Percentiles rank a stretch among this genome's conserved stretches.
These are phyloP conservation scores for Phaeolepiota aurea DNA, from an alignment of 768 basidiomycete species.

Conservation along the genomic window DNA sequence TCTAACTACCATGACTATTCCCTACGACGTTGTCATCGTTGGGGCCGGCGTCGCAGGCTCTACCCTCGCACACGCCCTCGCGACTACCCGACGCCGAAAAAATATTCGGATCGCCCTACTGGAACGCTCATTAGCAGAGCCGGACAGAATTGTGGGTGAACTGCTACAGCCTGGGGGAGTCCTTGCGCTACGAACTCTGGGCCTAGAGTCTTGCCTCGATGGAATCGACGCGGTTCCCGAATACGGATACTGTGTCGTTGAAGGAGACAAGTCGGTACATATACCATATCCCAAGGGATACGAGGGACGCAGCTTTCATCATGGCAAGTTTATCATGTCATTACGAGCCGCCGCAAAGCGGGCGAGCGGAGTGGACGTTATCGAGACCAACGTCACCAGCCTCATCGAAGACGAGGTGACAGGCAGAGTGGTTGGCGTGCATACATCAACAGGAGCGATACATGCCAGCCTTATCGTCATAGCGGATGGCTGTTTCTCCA, in stretches of 20 bases:
- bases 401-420: slow-evolving; percentile 50
- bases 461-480: slow-evolving; percentile 76
- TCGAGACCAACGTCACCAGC: slow-evolving; percentile 80
- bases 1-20: too few species aligned
- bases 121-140: slow-evolving; percentile 87
- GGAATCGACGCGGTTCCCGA: slow-evolving; percentile 83
- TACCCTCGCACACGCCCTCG: slow-evolving; percentile 80
- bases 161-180: slow-evolving; percentile 92
- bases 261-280: slow-evolving; percentile 59
- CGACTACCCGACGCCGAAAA: slow-evolving; percentile 39
- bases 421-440: slow-evolving; percentile 57
- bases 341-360: slow-evolving; percentile 58
- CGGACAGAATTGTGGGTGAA: slow-evolving; percentile 96
- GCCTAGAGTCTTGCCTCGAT: slow-evolving; percentile 67
- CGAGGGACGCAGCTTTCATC: slow-evolving; percentile 87
- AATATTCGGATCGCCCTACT: slow-evolving; percentile 77
- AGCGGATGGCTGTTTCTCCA: slow-evolving; percentile 94
- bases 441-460: slow-evolving; percentile 41
- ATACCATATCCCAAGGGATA: slow-evolving; percentile 78
- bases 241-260: slow-evolving; percentile 80
- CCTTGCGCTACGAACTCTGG: slow-evolving; percentile 65
- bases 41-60: slow-evolving; percentile 90
- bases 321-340: slow-evolving; percentile 81
- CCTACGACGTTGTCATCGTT: slow-evolving; percentile 79
- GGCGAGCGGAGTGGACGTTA: slow-evolving; percentile 62